phyloP scores from a whole-genome alignment of 805 yeast species.

The Saccharomycopsis fibuligera region DNA sequence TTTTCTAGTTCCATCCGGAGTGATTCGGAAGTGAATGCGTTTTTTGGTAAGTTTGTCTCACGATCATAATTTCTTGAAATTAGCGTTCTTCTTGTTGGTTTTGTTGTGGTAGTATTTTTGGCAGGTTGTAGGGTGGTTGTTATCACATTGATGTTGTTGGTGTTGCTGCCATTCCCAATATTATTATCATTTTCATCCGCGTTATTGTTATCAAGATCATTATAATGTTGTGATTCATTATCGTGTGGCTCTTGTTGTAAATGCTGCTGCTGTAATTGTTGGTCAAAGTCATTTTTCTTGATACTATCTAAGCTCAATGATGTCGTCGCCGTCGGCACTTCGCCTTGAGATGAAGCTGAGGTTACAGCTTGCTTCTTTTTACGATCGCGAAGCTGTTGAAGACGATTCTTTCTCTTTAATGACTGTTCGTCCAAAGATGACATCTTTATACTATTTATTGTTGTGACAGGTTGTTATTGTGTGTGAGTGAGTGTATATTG shows the following conservation, averaged over 20 bases:
- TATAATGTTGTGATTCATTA: background rate
- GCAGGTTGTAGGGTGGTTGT: too few species aligned
- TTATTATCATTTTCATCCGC: background rate
- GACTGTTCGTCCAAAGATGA: slow-evolving; percentile 5
- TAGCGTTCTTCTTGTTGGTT: background rate
- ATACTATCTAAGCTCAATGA: background rate
- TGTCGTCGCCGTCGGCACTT: background rate
- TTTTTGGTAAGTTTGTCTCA: background rate
- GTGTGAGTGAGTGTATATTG: too few species aligned
- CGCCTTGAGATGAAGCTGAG: too few species aligned
- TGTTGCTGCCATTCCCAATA: background rate
- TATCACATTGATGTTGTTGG: background rate
- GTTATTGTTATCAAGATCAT: background rate
- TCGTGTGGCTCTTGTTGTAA: background rate
- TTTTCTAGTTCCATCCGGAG: background rate
- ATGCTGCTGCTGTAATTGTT: background rate
- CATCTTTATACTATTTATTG: background rate
- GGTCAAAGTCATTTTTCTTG: background rate
- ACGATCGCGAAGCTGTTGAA: slow-evolving; percentile 3
- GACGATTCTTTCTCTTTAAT: background rate
- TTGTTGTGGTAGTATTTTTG: too few species aligned
- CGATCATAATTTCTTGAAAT: slow-evolving; percentile 7
- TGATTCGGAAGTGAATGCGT: slow-evolving; percentile 1
- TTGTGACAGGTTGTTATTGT: background rate
- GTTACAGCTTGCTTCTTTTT: too few species aligned